Evolutionary conservation across 495 filamentous ascomycete species (phyloP).

Genomic region (Hyaloscypha variabilis): DNA sequence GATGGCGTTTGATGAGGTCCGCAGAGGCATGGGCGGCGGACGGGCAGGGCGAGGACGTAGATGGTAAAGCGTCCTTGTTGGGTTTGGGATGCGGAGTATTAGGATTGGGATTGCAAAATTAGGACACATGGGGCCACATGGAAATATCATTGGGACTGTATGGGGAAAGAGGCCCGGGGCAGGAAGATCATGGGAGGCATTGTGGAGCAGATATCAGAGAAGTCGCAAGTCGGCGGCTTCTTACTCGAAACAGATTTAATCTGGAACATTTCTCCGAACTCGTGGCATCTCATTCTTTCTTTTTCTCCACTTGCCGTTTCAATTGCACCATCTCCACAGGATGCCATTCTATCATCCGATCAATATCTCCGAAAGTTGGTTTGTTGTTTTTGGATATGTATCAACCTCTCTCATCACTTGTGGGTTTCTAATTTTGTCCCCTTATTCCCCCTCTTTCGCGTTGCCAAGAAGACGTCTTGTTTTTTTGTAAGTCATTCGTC

Average conservation of each 20-base stretch:
- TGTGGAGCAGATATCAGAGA: not conserved
- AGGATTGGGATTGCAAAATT: not conserved
- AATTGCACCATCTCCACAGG: not conserved
- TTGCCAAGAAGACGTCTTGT: not conserved
- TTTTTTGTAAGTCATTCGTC: not conserved
- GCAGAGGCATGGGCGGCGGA: not conserved
- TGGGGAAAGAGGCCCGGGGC: not conserved
- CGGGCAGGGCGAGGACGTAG: not conserved
- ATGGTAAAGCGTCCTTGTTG: not conserved
- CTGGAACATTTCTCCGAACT: not conserved
- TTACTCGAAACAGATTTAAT: not conserved
- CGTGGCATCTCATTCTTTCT: not conserved
- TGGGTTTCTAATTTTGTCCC: not conserved
- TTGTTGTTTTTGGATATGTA: too few species aligned
- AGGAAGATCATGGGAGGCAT: not conserved
- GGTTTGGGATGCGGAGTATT: not conserved
- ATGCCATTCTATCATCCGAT: not conserved
- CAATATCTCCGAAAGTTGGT: not conserved
- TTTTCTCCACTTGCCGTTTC: not conserved
- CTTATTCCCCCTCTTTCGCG: not conserved
- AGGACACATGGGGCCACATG: not conserved
- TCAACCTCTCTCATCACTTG: not conserved
- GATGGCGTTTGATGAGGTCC: conserved; percentile 21
- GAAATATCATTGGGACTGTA: not conserved
- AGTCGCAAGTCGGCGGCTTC: not conserved